phyloP scores from a whole-genome alignment of 129 eudicot species.

The Dittrichia graveolens region DNA sequence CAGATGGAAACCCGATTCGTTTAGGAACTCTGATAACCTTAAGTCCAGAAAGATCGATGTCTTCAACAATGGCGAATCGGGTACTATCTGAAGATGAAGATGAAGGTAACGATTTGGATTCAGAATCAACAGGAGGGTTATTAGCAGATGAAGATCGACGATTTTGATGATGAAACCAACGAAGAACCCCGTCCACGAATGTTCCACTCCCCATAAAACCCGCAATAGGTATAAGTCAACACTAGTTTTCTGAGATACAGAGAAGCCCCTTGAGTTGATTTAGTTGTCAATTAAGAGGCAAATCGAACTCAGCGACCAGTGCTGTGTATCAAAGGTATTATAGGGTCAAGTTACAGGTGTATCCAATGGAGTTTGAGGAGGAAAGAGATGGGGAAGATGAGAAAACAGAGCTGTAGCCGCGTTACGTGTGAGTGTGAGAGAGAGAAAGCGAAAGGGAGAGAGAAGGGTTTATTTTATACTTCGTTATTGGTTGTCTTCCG shows the following conservation, averaged over 20 bases:
- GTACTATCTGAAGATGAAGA: conserved; percentile 16
- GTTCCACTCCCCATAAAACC: conserved; percentile 84
- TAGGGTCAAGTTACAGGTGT: not conserved
- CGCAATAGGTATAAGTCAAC: conserved; percentile 9
- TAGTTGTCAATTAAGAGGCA: conserved; percentile 27
- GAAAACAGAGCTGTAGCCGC: conserved; percentile 36
- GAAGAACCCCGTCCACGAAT: conserved; percentile 91
- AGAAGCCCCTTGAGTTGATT: not conserved
- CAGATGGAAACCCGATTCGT: conserved; percentile 39
- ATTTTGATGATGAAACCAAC: conserved; percentile 73
- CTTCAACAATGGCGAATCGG: conserved; percentile 33
- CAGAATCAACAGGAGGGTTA: conserved; percentile 17
- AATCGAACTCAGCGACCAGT: conserved; percentile 19
- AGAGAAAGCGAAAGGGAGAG: not conserved
- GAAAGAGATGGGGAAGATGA: conserved; percentile 25
- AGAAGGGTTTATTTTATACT: not conserved
- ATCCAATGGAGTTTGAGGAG: not conserved
- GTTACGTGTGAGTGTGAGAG: conserved; percentile 20
- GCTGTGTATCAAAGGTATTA: conserved; percentile 3
- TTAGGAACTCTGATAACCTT: conserved; percentile 69
- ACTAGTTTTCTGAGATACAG: not conserved
- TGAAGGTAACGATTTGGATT: conserved; percentile 26
- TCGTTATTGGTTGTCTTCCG: too few species aligned
- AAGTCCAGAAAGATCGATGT: conserved; percentile 73
- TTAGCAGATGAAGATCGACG: conserved; percentile 45